phyloP scores from a whole-genome alignment of 805 yeast species.

The Candida nanaspora region DNA sequence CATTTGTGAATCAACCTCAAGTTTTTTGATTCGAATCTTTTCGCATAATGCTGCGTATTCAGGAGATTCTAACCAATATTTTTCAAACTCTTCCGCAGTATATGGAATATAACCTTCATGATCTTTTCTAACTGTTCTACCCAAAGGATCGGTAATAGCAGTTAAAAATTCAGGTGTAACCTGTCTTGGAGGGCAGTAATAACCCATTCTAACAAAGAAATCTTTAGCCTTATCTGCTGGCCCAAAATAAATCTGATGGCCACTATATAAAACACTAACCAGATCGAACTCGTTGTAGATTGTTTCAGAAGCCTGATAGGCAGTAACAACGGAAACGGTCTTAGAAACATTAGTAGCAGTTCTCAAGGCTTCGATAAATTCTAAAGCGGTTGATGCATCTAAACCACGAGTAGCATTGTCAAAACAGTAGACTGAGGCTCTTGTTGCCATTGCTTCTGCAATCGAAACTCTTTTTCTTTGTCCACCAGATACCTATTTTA shows the following conservation, averaged over 20 bases:
- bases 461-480: constrained; percentile 66
- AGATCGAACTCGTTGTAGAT: constrained; percentile 57
- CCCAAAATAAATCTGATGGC: constrained; percentile 56
- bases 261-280: constrained; percentile 50
- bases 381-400: constrained; percentile 66
- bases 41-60: constrained; percentile 24
- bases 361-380: constrained; percentile 53
- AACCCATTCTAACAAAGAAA: constrained; percentile 59
- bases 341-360: constrained; percentile 53
- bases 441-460: constrained; percentile 52
- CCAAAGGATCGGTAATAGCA: constrained; percentile 59
- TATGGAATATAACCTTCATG: constrained; percentile 49
- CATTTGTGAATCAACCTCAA: constrained; percentile 22
- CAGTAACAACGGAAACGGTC: constrained; percentile 53
- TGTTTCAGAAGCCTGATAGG: constrained; percentile 63
- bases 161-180: constrained; percentile 65
- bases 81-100: constrained; percentile 50
- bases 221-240: constrained; percentile 45
- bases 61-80: constrained; percentile 41
- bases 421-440: constrained; percentile 53
- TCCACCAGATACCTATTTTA: constrained; percentile 48
- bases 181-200: constrained; percentile 56
- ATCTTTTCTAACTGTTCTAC: constrained; percentile 44
- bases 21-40: constrained; percentile 29
- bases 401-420: constrained; percentile 67